Percentiles rank a stretch among this genome's conserved stretches.
phyloP scores from a whole-genome alignment of 352 stramenopile species.

The Aphanomyces astaci region DNA sequence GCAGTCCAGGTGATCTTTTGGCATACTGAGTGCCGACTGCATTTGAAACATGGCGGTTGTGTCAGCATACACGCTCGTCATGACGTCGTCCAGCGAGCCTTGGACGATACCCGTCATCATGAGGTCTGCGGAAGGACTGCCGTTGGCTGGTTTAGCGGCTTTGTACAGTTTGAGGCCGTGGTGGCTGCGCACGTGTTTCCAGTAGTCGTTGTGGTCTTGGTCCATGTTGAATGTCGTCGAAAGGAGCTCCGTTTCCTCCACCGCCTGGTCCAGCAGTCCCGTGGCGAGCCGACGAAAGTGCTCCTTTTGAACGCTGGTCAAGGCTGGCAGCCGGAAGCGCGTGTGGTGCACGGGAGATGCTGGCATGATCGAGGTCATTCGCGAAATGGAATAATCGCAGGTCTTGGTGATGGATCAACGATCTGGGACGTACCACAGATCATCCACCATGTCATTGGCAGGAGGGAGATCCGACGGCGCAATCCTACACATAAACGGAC shows the following conservation, averaged over 20 bases:
- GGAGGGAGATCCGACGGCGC: too few species aligned
- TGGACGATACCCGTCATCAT: slow-evolving; percentile 16
- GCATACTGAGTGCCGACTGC: slow-evolving; percentile 13
- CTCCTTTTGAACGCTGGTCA: neutral
- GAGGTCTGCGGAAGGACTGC: neutral
- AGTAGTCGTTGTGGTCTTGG: too few species aligned
- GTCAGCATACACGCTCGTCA: slow-evolving; percentile 4
- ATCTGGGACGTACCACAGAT: too few species aligned
- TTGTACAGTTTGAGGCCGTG: slow-evolving; percentile 20
- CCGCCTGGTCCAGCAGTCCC: neutral
- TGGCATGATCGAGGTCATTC: too few species aligned
- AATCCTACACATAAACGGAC: too few species aligned
- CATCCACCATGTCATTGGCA: too few species aligned
- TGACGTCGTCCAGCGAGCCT: slow-evolving; percentile 14
- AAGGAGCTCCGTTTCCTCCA: slow-evolving; percentile 2
- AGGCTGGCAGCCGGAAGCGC: neutral
- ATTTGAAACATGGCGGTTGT: neutral
- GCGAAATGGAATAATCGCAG: too few species aligned
- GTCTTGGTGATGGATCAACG: too few species aligned
- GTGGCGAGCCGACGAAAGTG: neutral
- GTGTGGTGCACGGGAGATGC: too few species aligned
- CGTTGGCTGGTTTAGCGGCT: neutral
- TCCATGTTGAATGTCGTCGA: slow-evolving; percentile 2
- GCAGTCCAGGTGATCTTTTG: slow-evolving; percentile 15
- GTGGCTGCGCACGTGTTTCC: slow-evolving; percentile 12